Evolutionary conservation across 805 yeast species (phyloP).

Genomic region (Starmera pachycereana): DNA sequence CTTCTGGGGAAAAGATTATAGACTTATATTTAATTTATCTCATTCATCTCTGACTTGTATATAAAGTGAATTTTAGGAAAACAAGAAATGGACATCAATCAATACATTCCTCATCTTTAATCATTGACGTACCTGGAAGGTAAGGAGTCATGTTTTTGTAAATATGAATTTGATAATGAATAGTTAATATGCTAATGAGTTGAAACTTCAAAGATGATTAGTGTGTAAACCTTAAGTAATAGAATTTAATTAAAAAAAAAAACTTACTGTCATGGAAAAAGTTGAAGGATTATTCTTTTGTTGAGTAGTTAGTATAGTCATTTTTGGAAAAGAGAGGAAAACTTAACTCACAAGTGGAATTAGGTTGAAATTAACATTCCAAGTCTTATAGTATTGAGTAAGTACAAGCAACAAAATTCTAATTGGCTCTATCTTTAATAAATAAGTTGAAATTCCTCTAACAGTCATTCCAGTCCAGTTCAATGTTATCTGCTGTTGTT

Average conservation of each 20-base stretch:
- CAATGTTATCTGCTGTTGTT: not conserved
- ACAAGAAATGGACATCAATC: not conserved
- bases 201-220: not conserved
- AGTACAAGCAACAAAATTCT: not conserved
- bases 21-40: slow-evolving; percentile 1
- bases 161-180: not conserved
- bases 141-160: not conserved
- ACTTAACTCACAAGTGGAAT: not conserved
- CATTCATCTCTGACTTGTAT: not conserved
- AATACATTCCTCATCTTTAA: not conserved
- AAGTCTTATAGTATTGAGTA: too few species aligned
- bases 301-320: not conserved
- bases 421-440: not conserved
- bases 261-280: too few species aligned
- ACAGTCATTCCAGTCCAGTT: slow-evolving; percentile 2
- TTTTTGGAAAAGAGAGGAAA: not conserved
- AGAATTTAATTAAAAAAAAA: too few species aligned
- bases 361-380: not conserved
- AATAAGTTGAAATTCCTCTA: not conserved
- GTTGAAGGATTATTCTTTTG: too few species aligned
- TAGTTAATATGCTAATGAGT: not conserved
- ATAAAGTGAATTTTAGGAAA: not conserved
- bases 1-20: slow-evolving; percentile 46
- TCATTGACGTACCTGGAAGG: not conserved
- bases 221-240: not conserved